Evolutionary conservation across 495 filamentous ascomycete genomes (phyloP).

Genomic region (Sphaerosporella brunnea): DNA sequence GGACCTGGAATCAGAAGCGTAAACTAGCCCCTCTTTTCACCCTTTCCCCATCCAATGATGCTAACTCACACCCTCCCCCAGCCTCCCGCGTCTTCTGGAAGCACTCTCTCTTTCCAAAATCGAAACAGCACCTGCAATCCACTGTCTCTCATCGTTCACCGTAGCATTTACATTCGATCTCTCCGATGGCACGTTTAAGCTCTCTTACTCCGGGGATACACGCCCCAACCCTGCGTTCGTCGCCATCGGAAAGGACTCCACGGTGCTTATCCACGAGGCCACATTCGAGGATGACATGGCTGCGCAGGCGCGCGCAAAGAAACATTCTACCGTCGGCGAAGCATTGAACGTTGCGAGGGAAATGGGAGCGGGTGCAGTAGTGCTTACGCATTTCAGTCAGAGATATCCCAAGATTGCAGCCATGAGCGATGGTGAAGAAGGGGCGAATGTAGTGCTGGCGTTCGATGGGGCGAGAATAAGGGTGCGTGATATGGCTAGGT

Average conservation of each 20-base stretch:
- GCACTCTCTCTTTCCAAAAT: slow-evolving; percentile 33
- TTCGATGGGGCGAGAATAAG: slow-evolving; percentile 81
- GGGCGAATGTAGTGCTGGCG: slow-evolving; percentile 42
- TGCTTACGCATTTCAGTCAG: slow-evolving; percentile 90
- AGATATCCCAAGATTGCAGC: slow-evolving; percentile 55
- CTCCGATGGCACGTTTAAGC: slow-evolving; percentile 48
- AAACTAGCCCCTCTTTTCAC: background rate
- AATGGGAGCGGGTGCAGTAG: slow-evolving; percentile 58
- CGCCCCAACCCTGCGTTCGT: slow-evolving; percentile 55
- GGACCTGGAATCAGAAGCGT: slow-evolving; percentile 1
- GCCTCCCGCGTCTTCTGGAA: slow-evolving; percentile 11
- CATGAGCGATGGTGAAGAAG: slow-evolving; percentile 22
- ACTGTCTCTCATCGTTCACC: slow-evolving; percentile 65
- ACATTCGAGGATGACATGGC: slow-evolving; percentile 76
- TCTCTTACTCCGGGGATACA: slow-evolving; percentile 86
- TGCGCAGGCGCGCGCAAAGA: slow-evolving; percentile 69
- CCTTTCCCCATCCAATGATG: slow-evolving; percentile 27
- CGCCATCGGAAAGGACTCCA: slow-evolving; percentile 50
- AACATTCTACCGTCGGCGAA: slow-evolving; percentile 70
- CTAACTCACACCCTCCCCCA: slow-evolving; percentile 36
- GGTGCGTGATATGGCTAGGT: slow-evolving; percentile 57
- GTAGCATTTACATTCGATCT: slow-evolving; percentile 52
- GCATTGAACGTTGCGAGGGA: slow-evolving; percentile 55
- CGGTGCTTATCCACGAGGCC: slow-evolving; percentile 81
- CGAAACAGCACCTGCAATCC: slow-evolving; percentile 45